A percentile compares a stretch with the other conserved stretches of the same genome.
phyloP scores from a whole-genome alignment of 2,329 filamentous ascomycete genomes.

The Cladosporium phlei region DNA sequence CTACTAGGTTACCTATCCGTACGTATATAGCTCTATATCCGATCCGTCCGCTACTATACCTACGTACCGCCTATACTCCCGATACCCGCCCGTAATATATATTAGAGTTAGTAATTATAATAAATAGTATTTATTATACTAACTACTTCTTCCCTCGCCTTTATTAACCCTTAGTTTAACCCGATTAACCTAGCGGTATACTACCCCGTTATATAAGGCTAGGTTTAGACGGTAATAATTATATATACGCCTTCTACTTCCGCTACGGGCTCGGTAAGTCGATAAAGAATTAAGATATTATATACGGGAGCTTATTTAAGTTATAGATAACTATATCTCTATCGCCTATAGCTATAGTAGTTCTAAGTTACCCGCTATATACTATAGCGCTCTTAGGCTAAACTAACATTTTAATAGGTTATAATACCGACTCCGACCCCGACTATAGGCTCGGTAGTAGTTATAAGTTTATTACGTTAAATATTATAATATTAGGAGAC shows the following conservation, averaged over 20 bases:
- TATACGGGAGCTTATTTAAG: constrained; percentile 1
- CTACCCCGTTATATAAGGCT: too few species aligned
- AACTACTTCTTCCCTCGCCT: too few species aligned
- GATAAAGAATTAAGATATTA: not conserved
- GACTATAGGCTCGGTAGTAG: not conserved
- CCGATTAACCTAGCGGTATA: too few species aligned
- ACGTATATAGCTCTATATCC: too few species aligned
- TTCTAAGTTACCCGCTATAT: constrained; percentile 3
- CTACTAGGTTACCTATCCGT: too few species aligned
- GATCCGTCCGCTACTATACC: too few species aligned
- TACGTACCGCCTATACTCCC: too few species aligned
- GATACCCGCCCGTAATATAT: too few species aligned
- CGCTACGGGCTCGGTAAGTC: not conserved
- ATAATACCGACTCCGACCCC: not conserved
- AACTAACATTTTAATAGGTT: not conserved
- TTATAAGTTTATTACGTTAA: not conserved
- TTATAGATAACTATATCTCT: not conserved
- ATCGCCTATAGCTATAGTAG: constrained; percentile 1
- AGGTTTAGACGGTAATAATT: not conserved
- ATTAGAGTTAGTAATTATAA: too few species aligned
- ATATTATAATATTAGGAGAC: not conserved
- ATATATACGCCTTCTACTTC: not conserved
- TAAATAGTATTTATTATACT: too few species aligned
- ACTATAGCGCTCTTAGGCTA: not conserved
- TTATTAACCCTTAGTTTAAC: too few species aligned